Percentiles rank a stretch among this genome's conserved stretches.
phyloP scores from a whole-genome alignment of 768 basidiomycete species.

The Tulasnella sp. region DNA sequence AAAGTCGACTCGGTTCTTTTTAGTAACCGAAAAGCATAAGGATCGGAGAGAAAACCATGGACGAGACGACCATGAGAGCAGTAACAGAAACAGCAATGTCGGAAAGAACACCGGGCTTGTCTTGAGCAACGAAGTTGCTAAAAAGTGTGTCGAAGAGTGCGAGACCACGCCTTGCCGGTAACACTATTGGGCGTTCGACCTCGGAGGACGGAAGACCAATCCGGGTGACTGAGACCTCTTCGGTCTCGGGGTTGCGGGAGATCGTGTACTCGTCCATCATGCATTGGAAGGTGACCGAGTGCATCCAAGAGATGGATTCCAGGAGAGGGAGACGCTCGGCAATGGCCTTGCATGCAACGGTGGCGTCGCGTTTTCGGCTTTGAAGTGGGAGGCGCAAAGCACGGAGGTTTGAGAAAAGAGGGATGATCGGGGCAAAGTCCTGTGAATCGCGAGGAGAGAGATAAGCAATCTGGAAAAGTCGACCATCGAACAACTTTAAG shows the following conservation, averaged over 20 bases:
- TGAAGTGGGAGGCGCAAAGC: slow-evolving; percentile 6
- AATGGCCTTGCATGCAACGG: background rate
- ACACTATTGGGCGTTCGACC: background rate
- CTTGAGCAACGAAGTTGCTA: background rate
- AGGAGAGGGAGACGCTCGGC: slow-evolving; percentile 6
- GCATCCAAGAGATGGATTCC: slow-evolving; percentile 16
- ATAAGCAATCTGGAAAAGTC: background rate
- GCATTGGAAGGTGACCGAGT: background rate
- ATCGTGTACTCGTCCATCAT: slow-evolving; percentile 8
- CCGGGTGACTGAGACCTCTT: slow-evolving; percentile 3
- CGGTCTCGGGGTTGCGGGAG: background rate
- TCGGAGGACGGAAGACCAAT: background rate
- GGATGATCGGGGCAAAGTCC: slow-evolving; percentile 13
- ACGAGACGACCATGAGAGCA: slow-evolving; percentile 10
- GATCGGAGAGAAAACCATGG: slow-evolving; percentile 14
- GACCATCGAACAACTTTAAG: background rate
- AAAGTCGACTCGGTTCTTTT: too few relatives aligned
- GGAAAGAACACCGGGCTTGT: slow-evolving; percentile 10
- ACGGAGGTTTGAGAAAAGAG: slow-evolving; percentile 12
- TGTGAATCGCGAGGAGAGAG: background rate
- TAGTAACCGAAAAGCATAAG: slow-evolving; percentile 6
- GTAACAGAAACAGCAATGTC: slow-evolving; percentile 11
- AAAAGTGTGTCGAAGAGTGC: slow-evolving; percentile 12
- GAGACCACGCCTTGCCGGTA: background rate
- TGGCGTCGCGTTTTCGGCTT: slow-evolving; percentile 10